A percentile compares a stretch with the other conserved stretches of the same genome.
Conservation (phyloP, 495 filamentous ascomycete genomes). For the Cercophora sp. region DNA sequence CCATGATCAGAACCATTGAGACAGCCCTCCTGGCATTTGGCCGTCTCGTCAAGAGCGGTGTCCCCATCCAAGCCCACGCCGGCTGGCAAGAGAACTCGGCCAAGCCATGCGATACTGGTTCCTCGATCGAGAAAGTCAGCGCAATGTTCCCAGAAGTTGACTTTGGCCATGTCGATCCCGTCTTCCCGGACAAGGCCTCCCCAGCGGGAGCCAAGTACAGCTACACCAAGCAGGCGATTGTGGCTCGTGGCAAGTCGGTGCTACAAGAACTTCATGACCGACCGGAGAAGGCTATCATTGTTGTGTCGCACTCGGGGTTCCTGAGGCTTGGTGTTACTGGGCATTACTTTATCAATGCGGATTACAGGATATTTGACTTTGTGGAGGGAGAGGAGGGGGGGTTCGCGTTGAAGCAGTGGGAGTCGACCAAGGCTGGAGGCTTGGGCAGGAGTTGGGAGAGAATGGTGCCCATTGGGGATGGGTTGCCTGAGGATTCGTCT, state of each 20-base stretch:
- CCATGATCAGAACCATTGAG: conserved; percentile 56
- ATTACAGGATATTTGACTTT: conserved; percentile 61
- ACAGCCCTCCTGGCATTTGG: conserved; percentile 49
- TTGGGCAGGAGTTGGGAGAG: conserved; percentile 19
- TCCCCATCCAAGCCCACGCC: conserved; percentile 50
- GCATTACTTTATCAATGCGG: conserved; percentile 52
- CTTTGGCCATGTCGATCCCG: conserved; percentile 49
- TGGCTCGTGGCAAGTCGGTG: conserved; percentile 43
- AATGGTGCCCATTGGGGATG: conserved; percentile 7
- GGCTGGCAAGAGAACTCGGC: conserved; percentile 56
- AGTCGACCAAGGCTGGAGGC: conserved; percentile 11
- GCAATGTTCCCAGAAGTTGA: conserved; percentile 50
- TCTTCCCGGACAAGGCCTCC: conserved; percentile 54
- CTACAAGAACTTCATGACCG: conserved; percentile 47
- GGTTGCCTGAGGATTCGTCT: conserved; percentile 7
- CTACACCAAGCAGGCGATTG: conserved; percentile 43
- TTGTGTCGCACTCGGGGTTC: conserved; percentile 59
- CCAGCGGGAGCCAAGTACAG: conserved; percentile 38
- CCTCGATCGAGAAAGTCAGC: conserved; percentile 34
- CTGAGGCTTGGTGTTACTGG: conserved; percentile 45
- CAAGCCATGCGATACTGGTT: conserved; percentile 57
- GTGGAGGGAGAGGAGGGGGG: conserved; percentile 28
- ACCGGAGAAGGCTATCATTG: conserved; percentile 57
- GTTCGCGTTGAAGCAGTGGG: conserved; percentile 35
- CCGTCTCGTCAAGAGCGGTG: conserved; percentile 48